Evolutionary conservation across 306 rosid species (phyloP).

Genomic region (Argentina anserina): DNA sequence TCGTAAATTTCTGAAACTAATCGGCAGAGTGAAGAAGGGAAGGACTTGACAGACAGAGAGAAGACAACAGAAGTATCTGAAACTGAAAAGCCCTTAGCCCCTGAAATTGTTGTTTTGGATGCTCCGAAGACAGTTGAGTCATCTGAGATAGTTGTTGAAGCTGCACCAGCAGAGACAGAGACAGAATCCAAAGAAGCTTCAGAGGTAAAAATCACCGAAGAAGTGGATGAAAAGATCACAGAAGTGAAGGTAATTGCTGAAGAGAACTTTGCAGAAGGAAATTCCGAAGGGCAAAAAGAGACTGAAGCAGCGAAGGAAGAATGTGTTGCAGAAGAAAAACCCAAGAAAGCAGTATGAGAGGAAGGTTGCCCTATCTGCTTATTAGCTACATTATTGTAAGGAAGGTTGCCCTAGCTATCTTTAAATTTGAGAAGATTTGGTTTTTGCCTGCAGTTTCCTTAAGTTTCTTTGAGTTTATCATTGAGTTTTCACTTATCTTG

Average conservation of each 20-base stretch:
- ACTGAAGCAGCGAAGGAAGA: background rate
- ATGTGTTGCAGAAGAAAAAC: background rate
- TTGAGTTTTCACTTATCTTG: background rate
- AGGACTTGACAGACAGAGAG: background rate
- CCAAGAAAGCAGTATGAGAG: conserved; percentile 3
- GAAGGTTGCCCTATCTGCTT: background rate
- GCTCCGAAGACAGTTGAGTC: background rate
- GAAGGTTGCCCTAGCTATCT: background rate
- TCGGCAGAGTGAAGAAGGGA: conserved; percentile 12
- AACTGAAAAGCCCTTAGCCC: background rate
- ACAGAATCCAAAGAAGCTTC: background rate
- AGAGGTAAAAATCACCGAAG: background rate
- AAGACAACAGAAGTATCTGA: background rate
- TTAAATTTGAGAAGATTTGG: background rate
- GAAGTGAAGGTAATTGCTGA: conserved; percentile 10
- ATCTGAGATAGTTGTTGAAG: background rate
- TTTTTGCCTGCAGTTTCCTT: background rate
- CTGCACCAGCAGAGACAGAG: background rate
- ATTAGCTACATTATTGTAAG: background rate
- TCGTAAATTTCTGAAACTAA: background rate
- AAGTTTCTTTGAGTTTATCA: background rate
- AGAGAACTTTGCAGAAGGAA: background rate
- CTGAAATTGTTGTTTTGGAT: background rate
- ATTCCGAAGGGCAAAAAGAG: background rate
- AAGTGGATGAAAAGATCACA: background rate